Conservation (phyloP, 495 filamentous ascomycete genomes). For the Xylaria bambusicola region DNA sequence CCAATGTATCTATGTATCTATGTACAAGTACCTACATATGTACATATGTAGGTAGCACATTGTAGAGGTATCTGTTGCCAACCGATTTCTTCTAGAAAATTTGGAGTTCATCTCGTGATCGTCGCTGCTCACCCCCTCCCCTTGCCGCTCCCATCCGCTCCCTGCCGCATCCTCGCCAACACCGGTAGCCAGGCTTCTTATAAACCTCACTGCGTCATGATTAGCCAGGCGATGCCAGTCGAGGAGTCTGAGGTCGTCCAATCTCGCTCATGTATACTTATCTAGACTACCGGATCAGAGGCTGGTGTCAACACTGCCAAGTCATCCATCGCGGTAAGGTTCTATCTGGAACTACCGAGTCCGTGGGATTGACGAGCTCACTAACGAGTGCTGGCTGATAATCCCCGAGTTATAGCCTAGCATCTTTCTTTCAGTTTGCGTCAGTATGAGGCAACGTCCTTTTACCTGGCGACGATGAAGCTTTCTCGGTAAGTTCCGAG, state of each 20-base stretch:
- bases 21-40: too few relatives aligned
- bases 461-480: not conserved
- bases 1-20: not conserved
- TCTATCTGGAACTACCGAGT: conserved; percentile 4
- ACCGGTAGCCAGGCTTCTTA: not conserved
- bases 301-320: too few relatives aligned
- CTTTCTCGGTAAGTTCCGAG: conserved; percentile 11
- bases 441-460: not conserved
- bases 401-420: conserved; percentile 9
- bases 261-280: not conserved
- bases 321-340: too few relatives aligned
- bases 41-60: too few relatives aligned
- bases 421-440: not conserved
- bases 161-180: not conserved
- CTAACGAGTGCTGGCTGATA: not conserved
- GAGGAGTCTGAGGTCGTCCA: not conserved
- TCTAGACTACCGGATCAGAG: not conserved
- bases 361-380: not conserved
- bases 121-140: not conserved
- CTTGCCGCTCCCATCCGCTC: not conserved
- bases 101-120: not conserved
- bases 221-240: conserved; percentile 10
- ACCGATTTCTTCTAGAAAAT: conserved; percentile 9
- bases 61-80: too few relatives aligned
- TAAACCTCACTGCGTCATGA: conserved; percentile 1